Percentiles rank a stretch among this genome's conserved stretches.
Evolutionary conservation across 495 filamentous ascomycete genomes (phyloP).

Genomic region (Lophiotrema nucula): DNA sequence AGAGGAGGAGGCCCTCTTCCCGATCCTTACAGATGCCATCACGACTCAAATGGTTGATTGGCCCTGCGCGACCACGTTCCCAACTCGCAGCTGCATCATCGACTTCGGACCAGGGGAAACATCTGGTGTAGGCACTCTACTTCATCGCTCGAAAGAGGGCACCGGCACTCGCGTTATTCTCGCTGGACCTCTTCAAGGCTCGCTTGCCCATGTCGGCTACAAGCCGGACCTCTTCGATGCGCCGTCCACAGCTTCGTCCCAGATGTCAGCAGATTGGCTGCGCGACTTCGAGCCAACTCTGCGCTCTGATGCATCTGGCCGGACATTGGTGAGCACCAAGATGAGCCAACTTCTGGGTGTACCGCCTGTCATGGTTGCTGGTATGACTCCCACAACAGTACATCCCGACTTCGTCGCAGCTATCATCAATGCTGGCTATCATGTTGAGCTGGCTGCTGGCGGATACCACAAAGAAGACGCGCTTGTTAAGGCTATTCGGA

Average conservation of each 20-base stretch:
- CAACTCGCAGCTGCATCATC: slow-evolving; percentile 31
- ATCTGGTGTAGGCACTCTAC: slow-evolving; percentile 32
- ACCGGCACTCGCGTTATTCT: slow-evolving; percentile 35
- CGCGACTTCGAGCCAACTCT: slow-evolving; percentile 31
- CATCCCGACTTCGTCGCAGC: slow-evolving; percentile 44
- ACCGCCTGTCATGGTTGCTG: slow-evolving; percentile 46
- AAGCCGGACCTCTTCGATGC: slow-evolving; percentile 27
- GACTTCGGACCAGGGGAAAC: slow-evolving; percentile 36
- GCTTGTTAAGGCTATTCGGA: slow-evolving; percentile 39
- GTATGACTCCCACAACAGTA: slow-evolving; percentile 49
- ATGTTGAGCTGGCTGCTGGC: slow-evolving; percentile 45
- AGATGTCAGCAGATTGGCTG: slow-evolving; percentile 34
- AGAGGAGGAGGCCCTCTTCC: slow-evolving; percentile 31
- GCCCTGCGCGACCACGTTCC: slow-evolving; percentile 31
- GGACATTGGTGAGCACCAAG: slow-evolving; percentile 38
- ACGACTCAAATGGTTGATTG: slow-evolving; percentile 35
- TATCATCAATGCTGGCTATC: slow-evolving; percentile 46
- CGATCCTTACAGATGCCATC: slow-evolving; percentile 15
- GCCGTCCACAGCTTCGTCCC: neutral
- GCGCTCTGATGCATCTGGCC: slow-evolving; percentile 2
- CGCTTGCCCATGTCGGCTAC: slow-evolving; percentile 25
- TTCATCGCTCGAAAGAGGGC: slow-evolving; percentile 34
- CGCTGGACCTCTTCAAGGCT: slow-evolving; percentile 22
- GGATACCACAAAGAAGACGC: slow-evolving; percentile 38
- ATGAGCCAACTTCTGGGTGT: slow-evolving; percentile 41